phyloP scores from a whole-genome alignment of 495 filamentous ascomycete genomes.

The Penicillium lagena region DNA sequence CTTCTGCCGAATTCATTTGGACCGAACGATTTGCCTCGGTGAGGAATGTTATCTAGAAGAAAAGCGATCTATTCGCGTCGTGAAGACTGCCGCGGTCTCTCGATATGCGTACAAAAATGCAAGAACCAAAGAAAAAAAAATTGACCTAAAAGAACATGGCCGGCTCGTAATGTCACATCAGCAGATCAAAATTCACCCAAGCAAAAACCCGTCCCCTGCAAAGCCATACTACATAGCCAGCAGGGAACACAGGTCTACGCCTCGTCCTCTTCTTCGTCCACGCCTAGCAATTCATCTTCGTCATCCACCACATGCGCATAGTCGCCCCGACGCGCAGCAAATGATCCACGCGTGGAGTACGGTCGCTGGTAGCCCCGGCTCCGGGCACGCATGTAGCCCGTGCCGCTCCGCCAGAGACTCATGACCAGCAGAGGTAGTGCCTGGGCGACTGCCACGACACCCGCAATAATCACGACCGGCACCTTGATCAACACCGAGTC shows the following conservation, averaged over 20 bases:
- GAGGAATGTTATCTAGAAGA: not conserved
- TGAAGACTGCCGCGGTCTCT: too few relatives aligned
- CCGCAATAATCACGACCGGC: conserved; percentile 73
- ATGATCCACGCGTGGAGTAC: conserved; percentile 78
- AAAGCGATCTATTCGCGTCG: not conserved
- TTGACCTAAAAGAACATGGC: conserved; percentile 6
- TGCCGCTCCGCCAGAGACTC: conserved; percentile 60
- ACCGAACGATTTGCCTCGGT: conserved; percentile 40
- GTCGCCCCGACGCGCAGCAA: conserved; percentile 75
- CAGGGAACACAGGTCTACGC: not conserved
- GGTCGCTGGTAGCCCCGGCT: conserved; percentile 46
- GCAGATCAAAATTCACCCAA: conserved; percentile 6
- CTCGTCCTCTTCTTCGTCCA: conserved; percentile 89
- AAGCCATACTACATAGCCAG: too few relatives aligned
- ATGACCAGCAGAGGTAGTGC: conserved; percentile 65
- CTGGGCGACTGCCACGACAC: conserved; percentile 64
- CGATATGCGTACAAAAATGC: not conserved
- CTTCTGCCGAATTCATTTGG: conserved; percentile 70
- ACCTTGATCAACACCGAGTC: conserved; percentile 68
- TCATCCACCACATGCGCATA: conserved; percentile 86
- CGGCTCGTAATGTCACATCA: conserved; percentile 26
- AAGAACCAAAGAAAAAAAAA: conserved; percentile 2
- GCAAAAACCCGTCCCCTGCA: not conserved
- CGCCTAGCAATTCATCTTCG: conserved; percentile 86
- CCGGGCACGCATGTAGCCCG: conserved; percentile 30